phyloP scores from a whole-genome alignment of 352 stramenopile species.

The Blastocystis sp. region DNA sequence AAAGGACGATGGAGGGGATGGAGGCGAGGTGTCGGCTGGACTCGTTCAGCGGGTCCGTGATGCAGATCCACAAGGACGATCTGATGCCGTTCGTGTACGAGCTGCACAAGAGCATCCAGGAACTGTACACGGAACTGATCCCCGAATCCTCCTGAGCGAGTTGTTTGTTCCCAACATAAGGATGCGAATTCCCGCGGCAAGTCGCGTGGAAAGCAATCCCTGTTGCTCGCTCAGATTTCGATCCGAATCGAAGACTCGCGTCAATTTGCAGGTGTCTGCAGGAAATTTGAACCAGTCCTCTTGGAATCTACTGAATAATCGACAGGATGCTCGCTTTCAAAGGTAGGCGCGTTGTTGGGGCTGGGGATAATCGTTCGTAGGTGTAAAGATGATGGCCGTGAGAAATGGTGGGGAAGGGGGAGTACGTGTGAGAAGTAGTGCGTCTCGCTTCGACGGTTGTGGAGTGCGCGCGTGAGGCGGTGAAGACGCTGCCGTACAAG shows the following conservation, averaged over 20 bases:
- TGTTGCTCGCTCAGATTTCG: constrained; percentile 1
- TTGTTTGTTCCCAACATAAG: background rate
- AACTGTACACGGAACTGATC: constrained; percentile 39
- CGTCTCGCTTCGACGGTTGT: constrained; percentile 61
- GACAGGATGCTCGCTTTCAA: constrained; percentile 49
- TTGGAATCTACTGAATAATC: constrained; percentile 29
- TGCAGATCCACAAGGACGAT: constrained; percentile 67
- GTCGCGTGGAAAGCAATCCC: background rate
- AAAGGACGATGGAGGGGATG: constrained; percentile 30
- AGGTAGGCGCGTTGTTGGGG: constrained; percentile 12
- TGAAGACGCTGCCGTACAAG: constrained; percentile 59
- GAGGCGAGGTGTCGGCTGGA: constrained; percentile 51
- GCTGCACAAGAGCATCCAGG: constrained; percentile 43
- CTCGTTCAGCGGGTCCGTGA: constrained; percentile 66
- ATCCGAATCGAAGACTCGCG: background rate
- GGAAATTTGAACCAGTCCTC: background rate
- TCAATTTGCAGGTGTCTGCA: background rate
- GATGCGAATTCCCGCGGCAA: background rate
- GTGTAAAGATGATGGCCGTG: constrained; percentile 24
- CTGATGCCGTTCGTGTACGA: constrained; percentile 62
- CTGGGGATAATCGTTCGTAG: constrained; percentile 22
- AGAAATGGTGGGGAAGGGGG: background rate
- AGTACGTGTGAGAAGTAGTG: constrained; percentile 22
- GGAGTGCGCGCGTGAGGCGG: constrained; percentile 8
- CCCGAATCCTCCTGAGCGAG: background rate